A percentile compares a stretch with the other conserved stretches of the same genome.
Conservation (phyloP, 73 alveolate genomes). For the Breviolum minutum region DNA sequence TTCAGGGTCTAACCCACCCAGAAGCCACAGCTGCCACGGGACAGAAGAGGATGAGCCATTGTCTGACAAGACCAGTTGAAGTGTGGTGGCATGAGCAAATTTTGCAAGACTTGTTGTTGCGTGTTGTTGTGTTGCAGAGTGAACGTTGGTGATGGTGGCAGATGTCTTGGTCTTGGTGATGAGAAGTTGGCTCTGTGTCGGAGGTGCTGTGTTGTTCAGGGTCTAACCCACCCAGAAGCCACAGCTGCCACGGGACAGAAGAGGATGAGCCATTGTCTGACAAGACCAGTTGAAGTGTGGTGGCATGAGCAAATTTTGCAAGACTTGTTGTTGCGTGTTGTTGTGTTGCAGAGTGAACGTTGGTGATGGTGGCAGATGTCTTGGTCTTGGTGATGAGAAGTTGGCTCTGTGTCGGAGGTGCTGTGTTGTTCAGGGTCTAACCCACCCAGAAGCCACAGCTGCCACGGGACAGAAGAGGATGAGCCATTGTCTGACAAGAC, state of each 20-base stretch:
- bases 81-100: neutral
- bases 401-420: conserved; percentile 29
- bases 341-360: neutral
- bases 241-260: conserved; percentile 45
- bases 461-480: conserved; percentile 2
- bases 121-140: neutral
- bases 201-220: conserved; percentile 41
- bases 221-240: conserved; percentile 56
- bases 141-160: neutral
- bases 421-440: conserved; percentile 44
- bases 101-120: neutral
- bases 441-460: conserved; percentile 58
- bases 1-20: conserved; percentile 42
- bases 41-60: conserved; percentile 3
- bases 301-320: too few relatives aligned
- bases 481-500: conserved; percentile 45
- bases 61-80: conserved; percentile 26
- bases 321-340: too few relatives aligned
- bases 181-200: conserved; percentile 13
- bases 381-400: conserved; percentile 4
- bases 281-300: neutral
- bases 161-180: conserved; percentile 24
- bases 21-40: conserved; percentile 43
- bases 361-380: neutral
- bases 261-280: conserved; percentile 11